These are phyloP conservation scores for Sphagnurus paluster DNA, from an alignment of 1,284 basidiomycete species.

Conservation along the genomic window DNA sequence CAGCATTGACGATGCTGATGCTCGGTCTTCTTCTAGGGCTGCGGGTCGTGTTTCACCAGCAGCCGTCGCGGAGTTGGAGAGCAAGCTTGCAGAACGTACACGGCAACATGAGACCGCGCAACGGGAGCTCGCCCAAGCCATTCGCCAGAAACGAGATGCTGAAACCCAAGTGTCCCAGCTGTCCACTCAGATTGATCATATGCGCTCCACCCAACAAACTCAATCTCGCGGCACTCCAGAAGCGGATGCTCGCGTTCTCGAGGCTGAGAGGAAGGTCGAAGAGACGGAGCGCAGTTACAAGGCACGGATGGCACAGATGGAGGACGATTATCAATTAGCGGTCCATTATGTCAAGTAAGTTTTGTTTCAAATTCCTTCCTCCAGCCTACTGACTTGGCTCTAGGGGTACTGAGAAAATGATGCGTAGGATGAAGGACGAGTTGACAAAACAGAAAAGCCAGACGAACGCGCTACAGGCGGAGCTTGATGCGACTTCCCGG, in stretches of 20 bases:
- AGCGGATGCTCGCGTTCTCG: constrained; percentile 59
- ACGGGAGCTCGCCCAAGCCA: constrained; percentile 63
- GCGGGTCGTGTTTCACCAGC: constrained; percentile 48
- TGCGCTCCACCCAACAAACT: constrained; percentile 55
- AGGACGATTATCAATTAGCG: constrained; percentile 93
- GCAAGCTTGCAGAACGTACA: constrained; percentile 69
- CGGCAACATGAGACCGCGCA: constrained; percentile 75
- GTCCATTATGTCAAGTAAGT: constrained; percentile 90
- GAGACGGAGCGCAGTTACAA: constrained; percentile 81
- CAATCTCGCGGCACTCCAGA: constrained; percentile 40
- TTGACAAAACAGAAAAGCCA: constrained; percentile 85
- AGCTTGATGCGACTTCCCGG: constrained; percentile 71
- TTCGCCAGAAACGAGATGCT: constrained; percentile 69
- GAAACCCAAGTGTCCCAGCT: constrained; percentile 70
- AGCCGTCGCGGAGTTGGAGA: constrained; percentile 71
- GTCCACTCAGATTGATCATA: constrained; percentile 65
- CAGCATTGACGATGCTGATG: constrained; percentile 68
- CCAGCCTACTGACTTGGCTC: constrained; percentile 17
- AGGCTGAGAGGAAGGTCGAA: constrained; percentile 73
- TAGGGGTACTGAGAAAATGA: constrained; percentile 98
- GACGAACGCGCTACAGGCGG: constrained; percentile 77
- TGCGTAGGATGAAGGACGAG: constrained; percentile 95
- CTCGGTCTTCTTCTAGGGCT: constrained; percentile 43
- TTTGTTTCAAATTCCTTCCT: constrained; percentile 23
- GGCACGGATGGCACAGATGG: constrained; percentile 79